Conservation (phyloP, 345 rosid species). For the Populus deltoides region DNA sequence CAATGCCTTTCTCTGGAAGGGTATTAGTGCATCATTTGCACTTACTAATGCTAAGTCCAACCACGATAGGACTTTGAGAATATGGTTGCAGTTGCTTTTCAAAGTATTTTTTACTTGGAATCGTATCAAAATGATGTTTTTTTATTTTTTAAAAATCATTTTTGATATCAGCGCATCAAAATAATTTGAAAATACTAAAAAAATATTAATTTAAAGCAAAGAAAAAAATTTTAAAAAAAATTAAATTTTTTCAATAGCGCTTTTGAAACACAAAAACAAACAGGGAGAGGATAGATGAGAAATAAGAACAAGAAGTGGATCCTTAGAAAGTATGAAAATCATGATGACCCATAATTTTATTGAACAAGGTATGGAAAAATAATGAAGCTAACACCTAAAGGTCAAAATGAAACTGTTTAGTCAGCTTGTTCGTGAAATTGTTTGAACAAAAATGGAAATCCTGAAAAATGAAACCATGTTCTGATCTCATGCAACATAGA, state of each 20-base stretch:
- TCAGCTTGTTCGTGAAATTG: not conserved
- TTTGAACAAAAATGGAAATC: not conserved
- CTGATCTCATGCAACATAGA: conserved; percentile 1
- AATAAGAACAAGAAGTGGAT: not conserved
- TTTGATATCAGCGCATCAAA: too few species aligned
- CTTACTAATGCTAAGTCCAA: not conserved
- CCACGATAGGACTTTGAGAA: not conserved
- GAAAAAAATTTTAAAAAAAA: too few species aligned
- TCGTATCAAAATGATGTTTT: too few species aligned
- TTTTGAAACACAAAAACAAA: too few species aligned
- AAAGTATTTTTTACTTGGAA: too few species aligned
- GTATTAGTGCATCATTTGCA: not conserved
- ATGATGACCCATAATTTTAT: not conserved
- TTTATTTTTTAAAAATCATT: too few species aligned
- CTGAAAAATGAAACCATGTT: conserved; percentile 2
- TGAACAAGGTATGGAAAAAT: not conserved
- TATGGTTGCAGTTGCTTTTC: too few species aligned
- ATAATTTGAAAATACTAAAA: too few species aligned
- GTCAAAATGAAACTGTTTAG: not conserved
- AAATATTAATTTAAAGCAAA: too few species aligned
- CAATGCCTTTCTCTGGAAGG: not conserved
- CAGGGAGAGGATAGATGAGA: not conserved
- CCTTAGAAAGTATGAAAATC: not conserved
- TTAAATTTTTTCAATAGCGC: too few species aligned
- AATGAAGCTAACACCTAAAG: not conserved